These are phyloP conservation scores for Eutrema salsugineum DNA, from an alignment of 441 rosid species.

Conservation along the genomic window DNA sequence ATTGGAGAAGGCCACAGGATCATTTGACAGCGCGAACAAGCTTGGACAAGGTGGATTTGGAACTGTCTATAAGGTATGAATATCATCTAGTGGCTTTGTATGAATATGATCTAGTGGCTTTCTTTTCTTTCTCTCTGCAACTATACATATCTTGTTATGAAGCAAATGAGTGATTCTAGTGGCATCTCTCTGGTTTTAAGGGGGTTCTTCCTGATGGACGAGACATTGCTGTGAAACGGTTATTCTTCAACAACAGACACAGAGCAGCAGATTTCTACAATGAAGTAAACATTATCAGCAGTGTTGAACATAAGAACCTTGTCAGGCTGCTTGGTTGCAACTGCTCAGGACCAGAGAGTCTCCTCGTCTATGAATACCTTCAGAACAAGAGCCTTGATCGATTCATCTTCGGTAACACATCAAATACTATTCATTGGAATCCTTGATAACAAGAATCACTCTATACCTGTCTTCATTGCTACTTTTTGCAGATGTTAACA, in stretches of 20 bases:
- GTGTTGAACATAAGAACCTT: slow-evolving; percentile 84
- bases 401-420: slow-evolving; percentile 70
- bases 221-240: slow-evolving; percentile 93
- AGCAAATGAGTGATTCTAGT: background rate
- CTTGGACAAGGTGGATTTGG: slow-evolving; percentile 99
- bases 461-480: background rate
- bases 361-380: slow-evolving; percentile 83
- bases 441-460: background rate
- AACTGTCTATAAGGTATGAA: slow-evolving; percentile 79
- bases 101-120: background rate
- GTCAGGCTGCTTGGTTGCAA: slow-evolving; percentile 89
- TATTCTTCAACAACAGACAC: slow-evolving; percentile 82
- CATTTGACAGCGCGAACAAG: slow-evolving; percentile 64
- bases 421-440: background rate
- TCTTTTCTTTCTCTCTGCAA: background rate
- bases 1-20: slow-evolving; percentile 82
- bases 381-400: slow-evolving; percentile 83
- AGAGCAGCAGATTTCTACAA: slow-evolving; percentile 91
- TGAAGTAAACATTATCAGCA: slow-evolving; percentile 85
- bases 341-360: slow-evolving; percentile 93
- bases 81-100: background rate
- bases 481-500: slow-evolving; percentile 52
- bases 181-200: slow-evolving; percentile 32
- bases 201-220: slow-evolving; percentile 86
- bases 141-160: background rate